Evolutionary conservation across 768 basidiomycete species (phyloP), one percentile per base, ranked within the genome.

Genomic region (Xerocomellus chrysenteron): DNA sequence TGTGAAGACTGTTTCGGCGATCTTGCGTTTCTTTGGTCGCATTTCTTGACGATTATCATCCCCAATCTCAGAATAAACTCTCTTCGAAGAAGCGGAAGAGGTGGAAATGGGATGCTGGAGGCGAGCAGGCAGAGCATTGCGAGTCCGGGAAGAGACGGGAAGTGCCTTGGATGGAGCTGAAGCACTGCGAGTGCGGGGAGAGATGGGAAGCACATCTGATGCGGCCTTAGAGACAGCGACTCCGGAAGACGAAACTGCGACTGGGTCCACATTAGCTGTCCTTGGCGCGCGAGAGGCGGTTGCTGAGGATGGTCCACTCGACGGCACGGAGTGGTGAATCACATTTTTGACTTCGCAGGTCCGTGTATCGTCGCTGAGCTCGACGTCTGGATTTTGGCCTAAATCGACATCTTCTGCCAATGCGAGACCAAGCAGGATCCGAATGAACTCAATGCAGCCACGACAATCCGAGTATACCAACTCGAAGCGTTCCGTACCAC

Each of bases 381-480:
- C 13, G 19, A 58, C 19, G 13, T 43, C 36, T 5, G 60, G 51
- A 19, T 50, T 53, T 11, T 55, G 46, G 5, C 59, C 61, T 9
- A 64, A 14, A 12, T 59, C 39, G 1, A 52, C 33, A 0, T 24
- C 11, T 10, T 50, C 30, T 7, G 54, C 54, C 12, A 56, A 39
- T 6, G 50, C 55, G 11, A 62, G 59, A 7, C 59, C 59, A 10
- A 62, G 55, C 17, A 63, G 14, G 19, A 55, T 39, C 10, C 51
- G 54, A 12, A 62, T 52, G 26, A 61, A 46, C 43, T 63, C 59
- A 17, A 61, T 52, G 17, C 52, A 51, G 0, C 59, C 28, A 28
- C 28, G 28, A 28, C 28, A 3, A 28, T 28, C 6, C 28, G 28
- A 28, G 28, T 5, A 5, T 3, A 33, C 46, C 19, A 63, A 17